A percentile compares a stretch with the other conserved stretches of the same genome.
These are phyloP conservation scores for Striga hermonthica DNA, from an alignment of 305 asterid species.

Conservation along the genomic window DNA sequence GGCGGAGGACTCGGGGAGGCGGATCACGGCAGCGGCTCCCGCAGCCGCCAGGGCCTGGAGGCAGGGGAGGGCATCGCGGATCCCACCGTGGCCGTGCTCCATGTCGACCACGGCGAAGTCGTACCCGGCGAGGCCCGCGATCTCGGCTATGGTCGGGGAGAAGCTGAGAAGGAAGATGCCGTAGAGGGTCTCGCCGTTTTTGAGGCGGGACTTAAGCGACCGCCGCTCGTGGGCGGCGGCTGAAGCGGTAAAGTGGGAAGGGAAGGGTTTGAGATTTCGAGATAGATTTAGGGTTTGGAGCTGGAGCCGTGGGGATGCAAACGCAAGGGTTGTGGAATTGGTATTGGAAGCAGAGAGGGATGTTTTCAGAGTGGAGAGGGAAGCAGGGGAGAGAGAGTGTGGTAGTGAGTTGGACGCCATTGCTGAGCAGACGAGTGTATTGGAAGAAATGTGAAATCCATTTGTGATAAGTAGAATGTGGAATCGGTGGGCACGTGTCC, in stretches of 20 bases:
- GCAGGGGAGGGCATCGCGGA: slow-evolving; percentile 61
- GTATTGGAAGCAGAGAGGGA: slow-evolving; percentile 12
- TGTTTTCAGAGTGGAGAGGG: slow-evolving; percentile 42
- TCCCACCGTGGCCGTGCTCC: slow-evolving; percentile 95
- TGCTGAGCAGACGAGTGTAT: slow-evolving; percentile 21
- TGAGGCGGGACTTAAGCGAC: slow-evolving; percentile 66
- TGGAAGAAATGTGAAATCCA: slow-evolving; percentile 1
- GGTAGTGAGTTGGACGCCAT: slow-evolving; percentile 41
- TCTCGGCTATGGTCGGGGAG: slow-evolving; percentile 80
- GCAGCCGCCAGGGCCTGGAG: slow-evolving; percentile 74
- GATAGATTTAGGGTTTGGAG: slow-evolving; percentile 30
- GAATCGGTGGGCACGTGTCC: too few species aligned
- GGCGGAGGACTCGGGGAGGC: slow-evolving; percentile 71
- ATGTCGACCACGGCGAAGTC: slow-evolving; percentile 87
- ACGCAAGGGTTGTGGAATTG: not conserved
- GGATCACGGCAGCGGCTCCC: slow-evolving; percentile 73
- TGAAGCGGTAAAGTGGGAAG: slow-evolving; percentile 30
- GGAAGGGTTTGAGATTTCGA: slow-evolving; percentile 33
- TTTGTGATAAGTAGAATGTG: too few species aligned
- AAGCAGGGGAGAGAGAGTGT: slow-evolving; percentile 30
- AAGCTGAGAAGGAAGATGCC: slow-evolving; percentile 66
- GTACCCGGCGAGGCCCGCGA: slow-evolving; percentile 74
- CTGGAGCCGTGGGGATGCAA: slow-evolving; percentile 16
- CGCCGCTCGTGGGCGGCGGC: slow-evolving; percentile 28
- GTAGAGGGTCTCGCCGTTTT: slow-evolving; percentile 49